phyloP scores from a whole-genome alignment of 1,139 yeast species.

The Groenewaldozyma auringiensis region DNA sequence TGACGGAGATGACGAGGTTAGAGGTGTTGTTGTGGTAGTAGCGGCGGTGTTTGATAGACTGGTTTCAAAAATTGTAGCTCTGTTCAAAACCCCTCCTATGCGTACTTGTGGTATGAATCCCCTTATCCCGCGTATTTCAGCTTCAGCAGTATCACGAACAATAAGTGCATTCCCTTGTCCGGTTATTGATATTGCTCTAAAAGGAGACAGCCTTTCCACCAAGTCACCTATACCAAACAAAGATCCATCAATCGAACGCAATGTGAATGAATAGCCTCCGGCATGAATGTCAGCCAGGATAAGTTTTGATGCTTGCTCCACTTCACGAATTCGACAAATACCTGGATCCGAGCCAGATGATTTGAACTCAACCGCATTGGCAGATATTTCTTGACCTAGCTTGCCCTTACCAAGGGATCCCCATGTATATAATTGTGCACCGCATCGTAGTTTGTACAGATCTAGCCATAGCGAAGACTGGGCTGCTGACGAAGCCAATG shows the following conservation, averaged over 20 bases:
- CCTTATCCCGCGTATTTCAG: not conserved
- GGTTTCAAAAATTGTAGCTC: slow-evolving; percentile 4
- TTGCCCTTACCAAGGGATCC: slow-evolving; percentile 49
- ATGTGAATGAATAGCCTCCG: slow-evolving; percentile 62
- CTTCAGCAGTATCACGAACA: not conserved
- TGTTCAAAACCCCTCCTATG: slow-evolving; percentile 13
- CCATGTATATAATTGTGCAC: slow-evolving; percentile 54
- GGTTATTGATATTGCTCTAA: not conserved
- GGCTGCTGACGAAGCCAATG: slow-evolving; percentile 13
- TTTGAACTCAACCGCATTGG: slow-evolving; percentile 4
- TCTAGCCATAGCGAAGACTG: slow-evolving; percentile 26
- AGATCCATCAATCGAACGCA: slow-evolving; percentile 32
- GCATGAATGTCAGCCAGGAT: slow-evolving; percentile 50
- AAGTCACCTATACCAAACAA: slow-evolving; percentile 23
- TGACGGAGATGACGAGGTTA: not conserved
- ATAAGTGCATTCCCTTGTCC: slow-evolving; percentile 4
- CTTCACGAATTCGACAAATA: slow-evolving; percentile 16
- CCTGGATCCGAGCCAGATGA: slow-evolving; percentile 12
- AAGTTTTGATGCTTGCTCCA: slow-evolving; percentile 32
- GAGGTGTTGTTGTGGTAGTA: not conserved
- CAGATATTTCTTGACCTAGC: slow-evolving; percentile 41
- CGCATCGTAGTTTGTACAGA: slow-evolving; percentile 39
- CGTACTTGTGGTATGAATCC: slow-evolving; percentile 6
- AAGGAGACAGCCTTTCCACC: not conserved
- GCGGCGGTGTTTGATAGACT: too few relatives aligned